Percentiles rank a stretch among this genome's conserved stretches.
phyloP scores from a whole-genome alignment of 345 rosid genomes.

The Reutealis trisperma region DNA sequence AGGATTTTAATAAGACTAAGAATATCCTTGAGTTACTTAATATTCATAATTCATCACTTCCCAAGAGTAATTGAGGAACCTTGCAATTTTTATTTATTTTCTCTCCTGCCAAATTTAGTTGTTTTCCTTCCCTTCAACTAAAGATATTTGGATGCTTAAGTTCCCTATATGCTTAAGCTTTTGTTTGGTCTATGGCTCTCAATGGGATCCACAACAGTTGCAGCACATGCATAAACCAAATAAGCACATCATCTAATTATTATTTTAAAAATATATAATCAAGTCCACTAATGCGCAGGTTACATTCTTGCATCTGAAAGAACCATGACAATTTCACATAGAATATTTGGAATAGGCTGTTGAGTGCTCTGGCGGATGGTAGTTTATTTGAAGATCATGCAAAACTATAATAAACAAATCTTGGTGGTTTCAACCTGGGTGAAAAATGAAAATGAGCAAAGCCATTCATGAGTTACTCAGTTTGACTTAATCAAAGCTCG shows the following conservation, averaged over 20 bases:
- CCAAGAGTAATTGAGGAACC: not conserved
- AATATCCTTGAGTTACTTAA: not conserved
- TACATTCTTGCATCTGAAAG: not conserved
- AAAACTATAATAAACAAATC: not conserved
- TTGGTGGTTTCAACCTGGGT: not conserved
- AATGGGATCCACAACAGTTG: not conserved
- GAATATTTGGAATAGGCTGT: not conserved
- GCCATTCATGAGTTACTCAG: not conserved
- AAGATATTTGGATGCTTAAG: too few species aligned
- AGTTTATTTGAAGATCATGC: too few species aligned
- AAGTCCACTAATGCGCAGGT: not conserved
- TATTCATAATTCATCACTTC: not conserved
- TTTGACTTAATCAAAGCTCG: not conserved
- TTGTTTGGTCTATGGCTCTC: not conserved
- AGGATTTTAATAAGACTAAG: not conserved
- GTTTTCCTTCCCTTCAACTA: not conserved
- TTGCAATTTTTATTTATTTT: too few species aligned
- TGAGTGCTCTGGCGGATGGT: not conserved
- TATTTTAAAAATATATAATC: too few species aligned
- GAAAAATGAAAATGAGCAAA: not conserved
- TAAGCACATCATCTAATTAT: not conserved
- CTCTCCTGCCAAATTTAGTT: too few species aligned
- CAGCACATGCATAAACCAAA: not conserved
- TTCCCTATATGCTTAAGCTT: too few species aligned
- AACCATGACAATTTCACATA: not conserved